Evolutionary conservation across 2,329 filamentous ascomycete genomes (phyloP).

Genomic region (Alternaria sp.): DNA sequence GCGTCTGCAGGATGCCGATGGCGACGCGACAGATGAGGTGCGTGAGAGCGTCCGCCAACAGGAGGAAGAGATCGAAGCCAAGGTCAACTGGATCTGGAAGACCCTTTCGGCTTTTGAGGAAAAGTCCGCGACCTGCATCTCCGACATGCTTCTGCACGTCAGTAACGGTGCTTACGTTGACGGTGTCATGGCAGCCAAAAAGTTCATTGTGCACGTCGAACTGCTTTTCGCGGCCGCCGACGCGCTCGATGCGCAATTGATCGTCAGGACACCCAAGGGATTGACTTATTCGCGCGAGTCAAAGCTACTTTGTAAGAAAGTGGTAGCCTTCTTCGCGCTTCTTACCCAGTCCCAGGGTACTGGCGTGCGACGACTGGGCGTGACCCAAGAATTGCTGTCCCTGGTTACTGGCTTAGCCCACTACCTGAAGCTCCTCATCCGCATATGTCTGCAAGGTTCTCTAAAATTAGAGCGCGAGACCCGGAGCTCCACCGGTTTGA

Average conservation of each 20-base stretch:
- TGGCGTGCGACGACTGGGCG: slow-evolving; percentile 86
- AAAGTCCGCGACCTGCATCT: slow-evolving; percentile 96
- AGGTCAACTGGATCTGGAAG: slow-evolving; percentile 98
- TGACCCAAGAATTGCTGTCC: slow-evolving; percentile 97
- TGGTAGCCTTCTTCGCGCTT: slow-evolving; percentile 95
- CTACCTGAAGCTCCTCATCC: slow-evolving; percentile 95
- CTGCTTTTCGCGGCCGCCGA: slow-evolving; percentile 90
- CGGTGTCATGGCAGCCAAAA: slow-evolving; percentile 91
- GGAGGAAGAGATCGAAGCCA: slow-evolving; percentile 95
- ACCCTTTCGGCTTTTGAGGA: slow-evolving; percentile 97
- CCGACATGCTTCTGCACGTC: slow-evolving; percentile 97
- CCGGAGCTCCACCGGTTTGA: slow-evolving; percentile 73
- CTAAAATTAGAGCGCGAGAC: slow-evolving; percentile 89
- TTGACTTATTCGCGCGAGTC: slow-evolving; percentile 92
- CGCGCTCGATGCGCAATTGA: slow-evolving; percentile 77
- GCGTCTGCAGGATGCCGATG: slow-evolving; percentile 47
- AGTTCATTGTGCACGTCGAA: slow-evolving; percentile 95
- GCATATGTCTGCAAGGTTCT: slow-evolving; percentile 93
- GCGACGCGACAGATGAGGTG: slow-evolving; percentile 68
- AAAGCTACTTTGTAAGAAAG: slow-evolving; percentile 99
- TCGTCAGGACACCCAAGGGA: slow-evolving; percentile 73
- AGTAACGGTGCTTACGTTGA: slow-evolving; percentile 97
- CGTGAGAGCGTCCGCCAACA: slow-evolving; percentile 79
- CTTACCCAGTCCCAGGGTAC: slow-evolving; percentile 94
- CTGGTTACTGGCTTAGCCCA: slow-evolving; percentile 95